These are phyloP conservation scores for Candida multigemmis DNA, from an alignment of 805 yeast species.

Conservation along the genomic window DNA sequence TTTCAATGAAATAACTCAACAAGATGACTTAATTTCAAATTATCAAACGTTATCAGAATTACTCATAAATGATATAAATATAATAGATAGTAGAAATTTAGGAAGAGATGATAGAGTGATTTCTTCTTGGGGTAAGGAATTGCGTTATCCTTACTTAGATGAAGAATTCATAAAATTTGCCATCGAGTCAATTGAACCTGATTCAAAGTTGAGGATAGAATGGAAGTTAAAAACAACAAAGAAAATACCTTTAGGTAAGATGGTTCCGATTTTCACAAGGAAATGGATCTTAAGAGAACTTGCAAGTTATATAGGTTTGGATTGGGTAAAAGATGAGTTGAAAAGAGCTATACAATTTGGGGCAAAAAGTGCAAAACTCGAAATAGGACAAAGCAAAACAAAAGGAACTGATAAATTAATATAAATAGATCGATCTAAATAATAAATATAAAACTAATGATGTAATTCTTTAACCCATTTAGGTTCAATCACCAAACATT, in stretches of 20 bases:
- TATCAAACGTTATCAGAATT: conserved; percentile 44
- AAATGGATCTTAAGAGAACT: conserved; percentile 56
- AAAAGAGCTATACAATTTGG: conserved; percentile 98
- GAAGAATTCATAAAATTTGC: conserved; percentile 45
- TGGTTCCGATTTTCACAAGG: conserved; percentile 14
- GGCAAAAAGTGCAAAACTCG: conserved; percentile 90
- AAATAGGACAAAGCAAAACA: conserved; percentile 62
- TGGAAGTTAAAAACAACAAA: conserved; percentile 14
- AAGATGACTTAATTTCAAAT: conserved; percentile 8
- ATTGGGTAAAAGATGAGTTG: conserved; percentile 58
- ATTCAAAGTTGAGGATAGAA: conserved; percentile 27
- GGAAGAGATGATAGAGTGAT: conserved; percentile 91
- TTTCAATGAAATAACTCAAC: conserved; percentile 18
- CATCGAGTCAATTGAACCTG: conserved; percentile 40
- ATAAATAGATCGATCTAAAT: background rate
- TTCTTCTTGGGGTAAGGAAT: conserved; percentile 80
- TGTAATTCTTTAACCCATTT: conserved; percentile 25
- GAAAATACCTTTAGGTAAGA: conserved; percentile 15
- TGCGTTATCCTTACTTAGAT: conserved; percentile 81
- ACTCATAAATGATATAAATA: conserved; percentile 58
- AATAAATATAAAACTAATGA: background rate
- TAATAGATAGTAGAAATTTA: conserved; percentile 71
- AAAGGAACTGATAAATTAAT: conserved; percentile 57
- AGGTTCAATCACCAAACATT: conserved; percentile 33
- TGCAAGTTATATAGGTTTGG: conserved; percentile 41